Evolutionary conservation across 371 early-diverging fungal species (phyloP).

Genomic region (Phascolomyces articulosus): DNA sequence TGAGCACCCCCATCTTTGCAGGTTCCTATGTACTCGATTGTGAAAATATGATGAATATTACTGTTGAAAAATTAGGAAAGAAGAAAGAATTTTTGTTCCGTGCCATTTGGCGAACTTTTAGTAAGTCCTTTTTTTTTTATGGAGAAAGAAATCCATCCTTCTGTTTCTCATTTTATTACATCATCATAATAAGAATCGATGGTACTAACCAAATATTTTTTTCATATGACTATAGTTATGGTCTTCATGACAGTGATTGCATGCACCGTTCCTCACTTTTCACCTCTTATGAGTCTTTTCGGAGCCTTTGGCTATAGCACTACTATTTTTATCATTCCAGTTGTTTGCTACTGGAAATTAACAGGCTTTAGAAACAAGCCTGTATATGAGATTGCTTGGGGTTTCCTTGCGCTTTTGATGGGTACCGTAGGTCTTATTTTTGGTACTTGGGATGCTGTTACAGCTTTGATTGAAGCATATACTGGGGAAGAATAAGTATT

Average conservation of each 20-base stretch:
- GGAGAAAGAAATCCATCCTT: too few species aligned
- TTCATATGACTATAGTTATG: constrained; percentile 37
- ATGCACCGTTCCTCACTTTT: constrained; percentile 77
- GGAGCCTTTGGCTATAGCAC: constrained; percentile 82
- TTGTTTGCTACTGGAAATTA: constrained; percentile 74
- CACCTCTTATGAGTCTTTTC: constrained; percentile 77
- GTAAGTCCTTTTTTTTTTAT: too few species aligned
- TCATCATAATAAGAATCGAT: too few species aligned
- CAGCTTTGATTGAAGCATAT: constrained; percentile 43
- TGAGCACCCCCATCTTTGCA: constrained; percentile 79
- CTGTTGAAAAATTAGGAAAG: constrained; percentile 49
- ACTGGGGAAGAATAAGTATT: neutral
- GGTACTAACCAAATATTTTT: too few species aligned
- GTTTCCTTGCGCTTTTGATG: constrained; percentile 56
- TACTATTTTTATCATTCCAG: constrained; percentile 84
- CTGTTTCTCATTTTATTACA: too few species aligned
- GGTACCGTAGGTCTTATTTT: constrained; percentile 74
- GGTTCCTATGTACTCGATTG: constrained; percentile 79
- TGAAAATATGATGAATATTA: constrained; percentile 62
- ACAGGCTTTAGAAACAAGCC: constrained; percentile 67
- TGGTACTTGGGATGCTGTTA: constrained; percentile 75
- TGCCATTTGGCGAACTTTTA: constrained; percentile 54
- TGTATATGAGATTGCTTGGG: constrained; percentile 58
- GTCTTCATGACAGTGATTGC: constrained; percentile 62
- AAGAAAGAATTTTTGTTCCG: constrained; percentile 59